phyloP scores from a whole-genome alignment of 176 grass and related monocot species.

The Avena atlantica region DNA sequence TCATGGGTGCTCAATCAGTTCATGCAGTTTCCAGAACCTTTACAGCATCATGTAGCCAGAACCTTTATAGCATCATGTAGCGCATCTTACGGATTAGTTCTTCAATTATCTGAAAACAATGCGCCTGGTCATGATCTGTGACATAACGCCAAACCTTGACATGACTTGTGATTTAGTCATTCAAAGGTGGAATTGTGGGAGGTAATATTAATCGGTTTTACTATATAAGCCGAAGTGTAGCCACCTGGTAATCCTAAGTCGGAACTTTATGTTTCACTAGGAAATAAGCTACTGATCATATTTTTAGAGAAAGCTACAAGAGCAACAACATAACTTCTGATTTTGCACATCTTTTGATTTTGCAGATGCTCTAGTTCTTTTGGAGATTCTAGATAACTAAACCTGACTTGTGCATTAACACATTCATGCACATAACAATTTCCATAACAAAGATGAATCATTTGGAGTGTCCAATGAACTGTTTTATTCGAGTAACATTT shows the following conservation, averaged over 20 bases:
- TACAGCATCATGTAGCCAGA: neutral
- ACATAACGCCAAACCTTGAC: neutral
- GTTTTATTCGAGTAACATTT: conserved; percentile 43
- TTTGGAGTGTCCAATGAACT: conserved; percentile 8
- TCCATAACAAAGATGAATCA: neutral
- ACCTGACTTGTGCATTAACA: neutral
- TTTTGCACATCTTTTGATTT: neutral
- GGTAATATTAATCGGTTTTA: neutral
- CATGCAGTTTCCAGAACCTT: neutral
- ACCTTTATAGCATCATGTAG: neutral
- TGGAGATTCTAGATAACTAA: neutral
- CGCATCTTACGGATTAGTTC: neutral
- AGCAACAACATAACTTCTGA: neutral
- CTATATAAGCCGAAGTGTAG: neutral
- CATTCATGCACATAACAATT: neutral
- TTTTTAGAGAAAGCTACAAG: neutral
- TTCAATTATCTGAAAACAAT: neutral
- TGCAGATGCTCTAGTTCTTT: neutral
- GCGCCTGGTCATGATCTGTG: neutral
- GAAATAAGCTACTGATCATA: neutral
- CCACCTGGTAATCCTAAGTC: neutral
- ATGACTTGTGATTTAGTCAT: neutral
- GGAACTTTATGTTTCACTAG: neutral
- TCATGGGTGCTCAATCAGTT: neutral
- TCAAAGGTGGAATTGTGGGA: neutral